Percentiles rank a stretch among this genome's conserved stretches.
Evolutionary conservation across 2,329 filamentous ascomycete genomes (phyloP).

Genomic region (Monilinia aucupariae): DNA sequence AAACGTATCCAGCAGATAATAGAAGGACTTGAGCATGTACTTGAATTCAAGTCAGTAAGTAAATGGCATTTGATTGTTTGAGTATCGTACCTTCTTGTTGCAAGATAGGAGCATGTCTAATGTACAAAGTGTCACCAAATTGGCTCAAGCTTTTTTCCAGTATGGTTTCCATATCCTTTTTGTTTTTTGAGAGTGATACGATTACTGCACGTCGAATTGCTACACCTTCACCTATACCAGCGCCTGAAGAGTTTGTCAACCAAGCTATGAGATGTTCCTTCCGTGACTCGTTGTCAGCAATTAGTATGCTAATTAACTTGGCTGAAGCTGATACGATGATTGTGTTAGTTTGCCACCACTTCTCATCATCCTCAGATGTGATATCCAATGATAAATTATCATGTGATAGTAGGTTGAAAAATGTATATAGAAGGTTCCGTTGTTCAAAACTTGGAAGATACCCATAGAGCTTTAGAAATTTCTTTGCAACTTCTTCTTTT

Average conservation of each 20-base stretch:
- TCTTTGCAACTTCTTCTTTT: conserved; percentile 20
- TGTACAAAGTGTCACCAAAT: conserved; percentile 82
- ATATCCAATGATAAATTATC: conserved; percentile 25
- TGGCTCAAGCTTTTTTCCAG: conserved; percentile 64
- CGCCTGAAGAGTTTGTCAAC: conserved; percentile 59
- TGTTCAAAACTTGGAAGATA: conserved; percentile 31
- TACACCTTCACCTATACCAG: conserved; percentile 58
- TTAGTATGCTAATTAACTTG: conserved; percentile 47
- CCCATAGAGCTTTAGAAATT: conserved; percentile 28
- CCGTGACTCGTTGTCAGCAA: conserved; percentile 44
- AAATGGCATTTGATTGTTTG: conserved; percentile 8
- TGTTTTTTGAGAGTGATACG: conserved; percentile 49
- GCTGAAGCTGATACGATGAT: conserved; percentile 52
- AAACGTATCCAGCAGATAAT: conserved; percentile 69
- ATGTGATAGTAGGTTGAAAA: conserved; percentile 31
- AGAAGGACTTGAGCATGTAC: conserved; percentile 76
- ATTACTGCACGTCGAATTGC: conserved; percentile 63
- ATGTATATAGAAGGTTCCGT: conserved; percentile 28
- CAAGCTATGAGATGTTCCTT: conserved; percentile 55
- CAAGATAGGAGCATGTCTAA: conserved; percentile 75
- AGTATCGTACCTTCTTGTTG: conserved; percentile 72
- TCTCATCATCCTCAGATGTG: conserved; percentile 27
- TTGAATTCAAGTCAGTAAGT: conserved; percentile 38
- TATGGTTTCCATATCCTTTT: conserved; percentile 47
- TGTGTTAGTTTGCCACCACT: conserved; percentile 34